phyloP scores from a whole-genome alignment of 75 land plant genomes.

The Picea glauca region DNA sequence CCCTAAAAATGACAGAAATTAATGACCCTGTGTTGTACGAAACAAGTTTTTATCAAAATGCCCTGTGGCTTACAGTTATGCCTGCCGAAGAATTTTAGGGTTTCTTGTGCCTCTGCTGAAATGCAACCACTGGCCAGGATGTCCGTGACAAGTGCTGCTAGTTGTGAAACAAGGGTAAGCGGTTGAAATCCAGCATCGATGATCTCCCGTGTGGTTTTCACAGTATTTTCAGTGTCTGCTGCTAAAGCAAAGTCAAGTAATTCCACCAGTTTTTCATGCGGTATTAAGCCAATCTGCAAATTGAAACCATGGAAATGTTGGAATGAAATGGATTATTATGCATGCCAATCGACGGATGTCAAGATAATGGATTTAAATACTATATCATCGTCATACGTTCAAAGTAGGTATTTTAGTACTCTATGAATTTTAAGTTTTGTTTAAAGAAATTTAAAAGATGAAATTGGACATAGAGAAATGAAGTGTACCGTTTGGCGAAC shows the following conservation, averaged over 20 bases:
- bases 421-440: no score
- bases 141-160: slow-evolving; percentile 68
- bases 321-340: background rate
- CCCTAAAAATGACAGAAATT: background rate
- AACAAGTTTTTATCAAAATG: background rate
- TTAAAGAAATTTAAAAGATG: no score
- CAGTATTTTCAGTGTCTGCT: slow-evolving; percentile 60
- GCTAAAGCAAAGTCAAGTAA: slow-evolving; percentile 58
- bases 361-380: background rate
- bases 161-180: slow-evolving; percentile 52
- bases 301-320: background rate
- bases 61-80: slow-evolving; percentile 32
- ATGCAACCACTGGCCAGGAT: slow-evolving; percentile 51
- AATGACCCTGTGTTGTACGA: background rate
- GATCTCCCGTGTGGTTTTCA: slow-evolving; percentile 54
- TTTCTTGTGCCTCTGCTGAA: slow-evolving; percentile 19
- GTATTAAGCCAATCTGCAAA: slow-evolving; percentile 60
- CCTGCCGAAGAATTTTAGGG: slow-evolving; percentile 21
- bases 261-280: slow-evolving; percentile 60
- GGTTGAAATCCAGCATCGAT: slow-evolving; percentile 66
- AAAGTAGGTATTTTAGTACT: no score
- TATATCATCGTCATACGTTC: no score
- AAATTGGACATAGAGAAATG: slow-evolving; percentile 6
- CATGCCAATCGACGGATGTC: no score
- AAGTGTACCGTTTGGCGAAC: slow-evolving; percentile 24